Conservation (phyloP, 768 basidiomycete genomes). For the Collybiopsis luxurians region DNA sequence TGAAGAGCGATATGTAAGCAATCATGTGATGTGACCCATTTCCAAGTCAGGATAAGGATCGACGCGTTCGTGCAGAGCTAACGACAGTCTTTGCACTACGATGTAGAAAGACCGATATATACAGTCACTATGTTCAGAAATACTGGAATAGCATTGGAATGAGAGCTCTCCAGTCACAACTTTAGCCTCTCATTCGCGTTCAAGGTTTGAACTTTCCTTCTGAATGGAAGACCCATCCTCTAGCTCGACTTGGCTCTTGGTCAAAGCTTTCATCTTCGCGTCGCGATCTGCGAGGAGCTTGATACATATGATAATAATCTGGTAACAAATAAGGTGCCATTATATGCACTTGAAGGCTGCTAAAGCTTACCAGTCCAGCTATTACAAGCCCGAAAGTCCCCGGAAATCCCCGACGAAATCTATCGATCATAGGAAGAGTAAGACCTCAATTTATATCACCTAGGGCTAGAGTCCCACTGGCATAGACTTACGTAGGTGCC, state of each 20-base stretch:
- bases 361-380: constrained; percentile 16
- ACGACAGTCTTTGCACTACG: no score
- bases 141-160: no score
- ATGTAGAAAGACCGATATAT: no score
- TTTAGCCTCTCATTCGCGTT: no score
- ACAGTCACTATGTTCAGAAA: no score
- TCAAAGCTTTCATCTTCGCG: neutral
- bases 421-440: neutral
- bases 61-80: no score
- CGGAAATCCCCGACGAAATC: constrained; percentile 21
- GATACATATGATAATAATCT: constrained; percentile 16
- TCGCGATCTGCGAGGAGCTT: constrained; percentile 22
- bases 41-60: no score
- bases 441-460: neutral
- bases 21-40: no score
- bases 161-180: no score
- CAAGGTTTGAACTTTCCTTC: neutral
- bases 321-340: neutral
- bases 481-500: constrained; percentile 12
- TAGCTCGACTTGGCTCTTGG: neutral
- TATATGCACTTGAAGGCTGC: neutral
- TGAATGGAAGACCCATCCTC: neutral
- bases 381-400: constrained; percentile 24
- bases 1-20: no score
- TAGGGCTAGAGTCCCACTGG: neutral